phyloP scores from a whole-genome alignment of 2,329 filamentous ascomycete species.

The Pseudodiploospora longispora region DNA sequence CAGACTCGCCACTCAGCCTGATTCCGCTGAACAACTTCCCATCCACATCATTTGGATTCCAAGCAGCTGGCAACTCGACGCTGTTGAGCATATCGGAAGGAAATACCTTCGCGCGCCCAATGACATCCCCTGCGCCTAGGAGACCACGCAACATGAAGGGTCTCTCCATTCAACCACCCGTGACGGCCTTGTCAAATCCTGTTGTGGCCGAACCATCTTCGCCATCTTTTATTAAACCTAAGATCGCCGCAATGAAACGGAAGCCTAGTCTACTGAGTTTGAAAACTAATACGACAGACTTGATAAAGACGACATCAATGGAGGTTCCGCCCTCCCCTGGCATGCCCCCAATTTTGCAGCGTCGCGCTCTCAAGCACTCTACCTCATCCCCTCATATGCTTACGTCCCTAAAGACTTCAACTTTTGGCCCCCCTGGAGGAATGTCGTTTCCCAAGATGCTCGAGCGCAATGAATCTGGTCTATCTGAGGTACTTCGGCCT shows the following conservation, averaged over 20 bases:
- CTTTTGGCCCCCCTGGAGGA: conserved; percentile 52
- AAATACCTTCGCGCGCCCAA: conserved; percentile 43
- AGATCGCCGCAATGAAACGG: conserved; percentile 60
- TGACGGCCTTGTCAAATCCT: conserved; percentile 37
- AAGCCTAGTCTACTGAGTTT: conserved; percentile 73
- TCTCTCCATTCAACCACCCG: conserved; percentile 64
- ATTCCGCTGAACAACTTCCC: conserved; percentile 63
- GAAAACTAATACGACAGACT: conserved; percentile 58
- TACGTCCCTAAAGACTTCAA: conserved; percentile 48
- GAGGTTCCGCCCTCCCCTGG: conserved; percentile 50
- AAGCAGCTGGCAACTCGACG: conserved; percentile 28
- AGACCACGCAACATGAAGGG: conserved; percentile 79
- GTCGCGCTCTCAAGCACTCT: conserved; percentile 58
- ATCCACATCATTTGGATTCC: conserved; percentile 46
- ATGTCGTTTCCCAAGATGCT: conserved; percentile 57
- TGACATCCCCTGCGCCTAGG: conserved; percentile 61
- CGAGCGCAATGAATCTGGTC: conserved; percentile 50
- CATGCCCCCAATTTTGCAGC: conserved; percentile 51
- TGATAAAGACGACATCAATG: conserved; percentile 38
- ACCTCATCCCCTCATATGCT: conserved; percentile 61
- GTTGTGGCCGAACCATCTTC: conserved; percentile 60
- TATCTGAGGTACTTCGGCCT: conserved; percentile 51
- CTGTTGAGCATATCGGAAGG: conserved; percentile 35
- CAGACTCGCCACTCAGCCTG: conserved; percentile 76
- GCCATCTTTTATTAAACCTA: conserved; percentile 73